These are phyloP conservation scores for Ailanthus altissimus DNA, from an alignment of 345 rosid species.

Conservation along the genomic window DNA sequence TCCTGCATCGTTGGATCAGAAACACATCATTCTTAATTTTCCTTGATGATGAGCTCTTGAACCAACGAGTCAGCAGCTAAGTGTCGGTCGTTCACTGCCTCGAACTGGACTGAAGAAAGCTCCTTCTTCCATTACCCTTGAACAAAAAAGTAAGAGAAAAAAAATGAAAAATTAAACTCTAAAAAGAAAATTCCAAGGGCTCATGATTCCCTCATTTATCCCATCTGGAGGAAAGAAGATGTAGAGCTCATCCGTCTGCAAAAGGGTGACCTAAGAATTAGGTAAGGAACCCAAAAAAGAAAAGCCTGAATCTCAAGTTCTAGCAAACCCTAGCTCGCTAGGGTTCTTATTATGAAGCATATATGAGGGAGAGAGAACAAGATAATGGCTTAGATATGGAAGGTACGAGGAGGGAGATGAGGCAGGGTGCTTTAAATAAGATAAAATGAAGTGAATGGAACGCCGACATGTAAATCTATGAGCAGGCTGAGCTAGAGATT, in stretches of 20 bases:
- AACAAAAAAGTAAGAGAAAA: neutral
- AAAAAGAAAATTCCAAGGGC: neutral
- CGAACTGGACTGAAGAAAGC: slow-evolving; percentile 51
- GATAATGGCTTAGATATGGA: neutral
- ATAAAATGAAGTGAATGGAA: neutral
- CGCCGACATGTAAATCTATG: slow-evolving; percentile 16
- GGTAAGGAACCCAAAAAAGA: neutral
- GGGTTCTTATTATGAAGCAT: neutral
- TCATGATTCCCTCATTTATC: neutral
- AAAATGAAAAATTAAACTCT: neutral
- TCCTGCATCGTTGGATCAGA: slow-evolving; percentile 49
- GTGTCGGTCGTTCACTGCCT: slow-evolving; percentile 31
- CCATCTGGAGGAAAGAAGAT: neutral
- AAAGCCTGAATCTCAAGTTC: neutral
- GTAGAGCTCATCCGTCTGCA: neutral
- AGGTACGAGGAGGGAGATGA: slow-evolving; percentile 4
- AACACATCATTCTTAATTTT: slow-evolving; percentile 26
- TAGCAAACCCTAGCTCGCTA: neutral
- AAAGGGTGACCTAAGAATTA: neutral
- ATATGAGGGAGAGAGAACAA: too few species aligned
- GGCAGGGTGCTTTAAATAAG: slow-evolving; percentile 12
- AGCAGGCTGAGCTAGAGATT: slow-evolving; percentile 20
- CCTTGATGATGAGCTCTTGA: slow-evolving; percentile 36
- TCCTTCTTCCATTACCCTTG: slow-evolving; percentile 21
- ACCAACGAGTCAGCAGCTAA: slow-evolving; percentile 53